A percentile compares a stretch with the other conserved stretches of the same genome.
phyloP scores from a whole-genome alignment of 2,329 filamentous ascomycete species.

The Cercospora canescens region DNA sequence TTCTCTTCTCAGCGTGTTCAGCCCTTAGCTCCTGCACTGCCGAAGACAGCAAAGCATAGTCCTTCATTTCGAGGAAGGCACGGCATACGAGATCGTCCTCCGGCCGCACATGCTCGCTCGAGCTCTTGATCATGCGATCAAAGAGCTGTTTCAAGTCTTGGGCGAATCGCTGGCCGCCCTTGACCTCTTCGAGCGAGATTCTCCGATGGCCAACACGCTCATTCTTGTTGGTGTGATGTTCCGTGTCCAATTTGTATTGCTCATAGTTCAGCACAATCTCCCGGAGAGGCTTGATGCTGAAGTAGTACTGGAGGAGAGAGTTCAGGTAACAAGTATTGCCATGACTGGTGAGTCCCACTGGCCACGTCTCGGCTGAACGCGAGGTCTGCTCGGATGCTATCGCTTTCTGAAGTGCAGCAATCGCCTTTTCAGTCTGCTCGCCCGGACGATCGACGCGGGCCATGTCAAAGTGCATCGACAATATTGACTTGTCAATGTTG shows the following conservation, averaged over 20 bases:
- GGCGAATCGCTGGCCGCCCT: conserved; percentile 37
- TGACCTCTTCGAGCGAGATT: conserved; percentile 44
- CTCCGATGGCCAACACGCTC: conserved; percentile 76
- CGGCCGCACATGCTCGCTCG: conserved; percentile 32
- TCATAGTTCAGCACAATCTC: conserved; percentile 79
- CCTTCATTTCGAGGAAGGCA: conserved; percentile 34
- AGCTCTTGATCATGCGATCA: conserved; percentile 38
- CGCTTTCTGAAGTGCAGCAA: conserved; percentile 33
- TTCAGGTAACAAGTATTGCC: conserved; percentile 98
- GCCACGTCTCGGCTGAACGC: conserved; percentile 51
- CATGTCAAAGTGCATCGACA: conserved; percentile 25
- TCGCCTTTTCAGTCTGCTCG: conserved; percentile 36
- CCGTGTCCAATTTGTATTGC: conserved; percentile 66
- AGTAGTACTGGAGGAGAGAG: conserved; percentile 92
- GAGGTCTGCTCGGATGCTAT: conserved; percentile 17
- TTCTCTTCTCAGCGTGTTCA: conserved; percentile 6
- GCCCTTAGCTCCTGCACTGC: conserved; percentile 15
- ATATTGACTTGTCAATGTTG: conserved; percentile 25
- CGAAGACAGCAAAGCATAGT: conserved; percentile 28
- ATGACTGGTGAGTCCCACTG: conserved; percentile 87
- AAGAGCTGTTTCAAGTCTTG: conserved; percentile 37
- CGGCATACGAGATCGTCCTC: conserved; percentile 38
- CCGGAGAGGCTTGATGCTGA: conserved; percentile 79
- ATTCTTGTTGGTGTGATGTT: conserved; percentile 60
- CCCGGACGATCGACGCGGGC: conserved; percentile 31